Evolutionary conservation across 2,329 filamentous ascomycete species (phyloP), one percentile per base, ranked within the genome.

Genomic region (Arthrobotrys musiformis): DNA sequence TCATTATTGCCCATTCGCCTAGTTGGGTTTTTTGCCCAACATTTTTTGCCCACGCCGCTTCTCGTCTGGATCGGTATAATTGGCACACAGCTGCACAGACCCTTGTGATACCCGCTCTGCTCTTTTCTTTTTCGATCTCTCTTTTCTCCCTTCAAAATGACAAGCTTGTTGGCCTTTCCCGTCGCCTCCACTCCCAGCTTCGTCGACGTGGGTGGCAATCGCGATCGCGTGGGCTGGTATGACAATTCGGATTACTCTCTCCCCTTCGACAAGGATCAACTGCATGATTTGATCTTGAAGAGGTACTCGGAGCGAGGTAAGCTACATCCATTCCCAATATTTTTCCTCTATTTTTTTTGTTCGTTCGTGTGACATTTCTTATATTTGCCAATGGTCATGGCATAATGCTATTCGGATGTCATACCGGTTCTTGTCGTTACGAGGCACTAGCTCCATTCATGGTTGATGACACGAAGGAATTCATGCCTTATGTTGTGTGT

Each of bases 11-110:
- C 61, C 63, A 56, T 61, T 69, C 63, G 61, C 70, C 56, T 66
- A 68, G 64, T 60, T 81, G 89, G 89, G 44, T 88, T 88, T 17
- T 86, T 88, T 19, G 40, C 9, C 46, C 42, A 48, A 33, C 30
- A 17, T 50, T 50, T 44, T 56, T 46, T 62, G 42, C 50, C 50
- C 50, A 52, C 48, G 50, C 54, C 46, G 42, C n/a, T 22, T 35
- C 40, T 48, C 48, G 28, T 26, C 67, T 70, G 54, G 66, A 35
- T 50, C 26, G 30, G 33, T 33, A 58, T 46, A 56, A 54, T 67
- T 67, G 62, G 62, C 63, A 68, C 63, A 48, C 62, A 17, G 30
- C 62, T 54, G 46, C 30, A 54, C 33, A 66, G 37, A 46, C 66
- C 54, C 52, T 61, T 50, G 66, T 60, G 66, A 68, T 68, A 44